Conservation (phyloP, 2,329 filamentous ascomycete genomes). For the Sordariomycetes sp. region DNA sequence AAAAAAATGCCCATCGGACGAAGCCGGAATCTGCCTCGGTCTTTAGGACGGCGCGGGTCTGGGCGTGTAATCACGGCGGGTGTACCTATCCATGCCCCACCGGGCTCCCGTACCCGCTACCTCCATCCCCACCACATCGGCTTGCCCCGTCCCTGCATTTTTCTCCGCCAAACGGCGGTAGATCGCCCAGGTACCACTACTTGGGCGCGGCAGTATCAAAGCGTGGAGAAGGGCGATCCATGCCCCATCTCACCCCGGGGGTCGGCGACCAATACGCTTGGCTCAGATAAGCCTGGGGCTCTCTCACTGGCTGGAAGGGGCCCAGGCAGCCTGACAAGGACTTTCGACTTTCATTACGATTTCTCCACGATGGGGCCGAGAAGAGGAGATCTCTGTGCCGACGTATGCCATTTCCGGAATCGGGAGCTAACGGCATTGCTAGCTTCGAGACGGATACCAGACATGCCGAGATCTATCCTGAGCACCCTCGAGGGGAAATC, state of each 20-base stretch:
- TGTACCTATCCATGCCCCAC: neutral
- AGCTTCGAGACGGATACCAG: neutral
- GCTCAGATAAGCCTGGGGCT: neutral
- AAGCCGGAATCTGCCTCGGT: too few relatives aligned
- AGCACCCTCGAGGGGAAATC: neutral
- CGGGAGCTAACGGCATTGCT: neutral
- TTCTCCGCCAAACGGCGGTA: neutral
- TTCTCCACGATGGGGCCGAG: neutral
- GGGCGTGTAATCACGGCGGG: too few relatives aligned
- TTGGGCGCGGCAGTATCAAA: neutral
- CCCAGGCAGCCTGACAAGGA: neutral
- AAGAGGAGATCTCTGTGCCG: neutral
- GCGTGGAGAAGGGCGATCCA: neutral
- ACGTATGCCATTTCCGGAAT: neutral
- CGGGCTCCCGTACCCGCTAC: neutral
- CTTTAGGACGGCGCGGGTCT: too few relatives aligned
- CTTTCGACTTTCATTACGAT: constrained; percentile 2
- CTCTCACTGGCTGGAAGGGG: neutral
- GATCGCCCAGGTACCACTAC: neutral
- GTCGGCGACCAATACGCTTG: neutral
- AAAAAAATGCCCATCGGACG: too few relatives aligned
- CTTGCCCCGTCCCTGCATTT: neutral
- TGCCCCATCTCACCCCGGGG: neutral
- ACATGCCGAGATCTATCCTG: neutral
- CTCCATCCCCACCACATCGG: neutral